These are phyloP conservation scores for Rosa persica DNA, from an alignment of 306 rosid genomes.

Conservation along the genomic window DNA sequence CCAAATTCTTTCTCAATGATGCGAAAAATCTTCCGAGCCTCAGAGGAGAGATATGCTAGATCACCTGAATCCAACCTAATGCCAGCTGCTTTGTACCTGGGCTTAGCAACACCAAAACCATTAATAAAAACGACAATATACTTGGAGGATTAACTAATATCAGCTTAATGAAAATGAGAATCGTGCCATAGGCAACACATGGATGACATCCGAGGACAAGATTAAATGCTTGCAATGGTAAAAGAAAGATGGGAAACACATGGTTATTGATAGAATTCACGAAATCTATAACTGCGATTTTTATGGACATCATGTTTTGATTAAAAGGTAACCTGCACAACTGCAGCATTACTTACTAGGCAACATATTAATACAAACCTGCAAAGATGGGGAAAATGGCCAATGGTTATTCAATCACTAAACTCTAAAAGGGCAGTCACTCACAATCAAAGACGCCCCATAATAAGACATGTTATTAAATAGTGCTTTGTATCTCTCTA, in stretches of 20 bases:
- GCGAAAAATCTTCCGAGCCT: constrained; percentile 64
- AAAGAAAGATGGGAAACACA: background rate
- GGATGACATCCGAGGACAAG: constrained; percentile 11
- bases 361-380: background rate
- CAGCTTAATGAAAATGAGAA: constrained; percentile 13
- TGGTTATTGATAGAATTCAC: background rate
- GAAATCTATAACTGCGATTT: background rate
- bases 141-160: background rate
- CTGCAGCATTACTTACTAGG: background rate
- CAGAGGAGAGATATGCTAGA: constrained; percentile 80
- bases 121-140: constrained; percentile 20
- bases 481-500: background rate
- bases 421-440: background rate
- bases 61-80: constrained; percentile 97
- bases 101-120: constrained; percentile 22
- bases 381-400: background rate
- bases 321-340: background rate
- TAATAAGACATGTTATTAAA: background rate
- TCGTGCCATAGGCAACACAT: constrained; percentile 4
- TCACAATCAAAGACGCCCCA: background rate
- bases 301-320: background rate
- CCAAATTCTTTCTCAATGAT: constrained; percentile 74
- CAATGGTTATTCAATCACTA: background rate
- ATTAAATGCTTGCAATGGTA: constrained; percentile 1
- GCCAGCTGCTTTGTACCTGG: constrained; percentile 82